Conservation (phyloP, 2,329 filamentous ascomycete genomes). For the Aureobasidium uvarum region DNA sequence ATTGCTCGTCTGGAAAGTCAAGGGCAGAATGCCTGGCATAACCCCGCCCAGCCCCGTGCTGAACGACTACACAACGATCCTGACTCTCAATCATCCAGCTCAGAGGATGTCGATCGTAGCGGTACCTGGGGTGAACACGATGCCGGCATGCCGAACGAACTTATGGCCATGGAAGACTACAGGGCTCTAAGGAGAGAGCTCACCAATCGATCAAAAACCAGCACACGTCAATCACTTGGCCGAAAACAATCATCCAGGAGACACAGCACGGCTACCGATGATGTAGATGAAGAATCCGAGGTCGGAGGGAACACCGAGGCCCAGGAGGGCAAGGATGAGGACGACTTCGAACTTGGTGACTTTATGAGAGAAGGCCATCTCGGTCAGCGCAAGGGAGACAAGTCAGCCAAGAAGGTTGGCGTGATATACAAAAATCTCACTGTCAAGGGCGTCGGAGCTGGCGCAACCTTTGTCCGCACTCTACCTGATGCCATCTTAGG, state of each 20-base stretch:
- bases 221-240: conserved; percentile 5
- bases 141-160: conserved; percentile 53
- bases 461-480: conserved; percentile 67
- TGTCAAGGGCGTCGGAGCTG: conserved; percentile 67
- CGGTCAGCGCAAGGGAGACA: conserved; percentile 66
- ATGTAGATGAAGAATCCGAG: conserved; percentile 28
- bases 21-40: conserved; percentile 26
- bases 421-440: conserved; percentile 74
- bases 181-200: conserved; percentile 58
- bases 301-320: conserved; percentile 42
- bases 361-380: conserved; percentile 75
- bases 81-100: conserved; percentile 17
- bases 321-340: conserved; percentile 49
- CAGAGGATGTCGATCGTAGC: conserved; percentile 32
- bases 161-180: conserved; percentile 59
- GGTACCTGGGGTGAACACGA: conserved; percentile 65
- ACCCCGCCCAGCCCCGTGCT: conserved; percentile 11
- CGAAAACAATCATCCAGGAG: conserved; percentile 39
- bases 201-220: conserved; percentile 49
- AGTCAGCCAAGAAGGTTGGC: conserved; percentile 72
- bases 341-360: conserved; percentile 65
- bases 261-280: conserved; percentile 32
- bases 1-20: conserved; percentile 16
- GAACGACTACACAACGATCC: conserved; percentile 17
- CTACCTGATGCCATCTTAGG: conserved; percentile 71